These are phyloP conservation scores for Alternaria sp. DNA, from an alignment of 2,329 filamentous ascomycete genomes.

Conservation along the genomic window DNA sequence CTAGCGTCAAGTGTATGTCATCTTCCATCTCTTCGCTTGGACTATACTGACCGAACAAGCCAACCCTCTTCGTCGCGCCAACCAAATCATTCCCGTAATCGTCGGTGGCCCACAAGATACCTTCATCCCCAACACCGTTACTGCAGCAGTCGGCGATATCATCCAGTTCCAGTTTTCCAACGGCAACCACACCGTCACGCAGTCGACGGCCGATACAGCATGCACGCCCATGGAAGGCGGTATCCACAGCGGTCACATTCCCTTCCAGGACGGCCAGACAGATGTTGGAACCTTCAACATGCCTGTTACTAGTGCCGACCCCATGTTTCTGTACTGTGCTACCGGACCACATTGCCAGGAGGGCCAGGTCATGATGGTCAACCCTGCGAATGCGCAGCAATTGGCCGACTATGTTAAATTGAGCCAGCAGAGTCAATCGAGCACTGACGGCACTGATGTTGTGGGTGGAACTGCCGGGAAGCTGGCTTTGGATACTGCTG, in stretches of 20 bases:
- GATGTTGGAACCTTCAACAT: conserved; percentile 45
- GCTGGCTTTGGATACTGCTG: conserved; percentile 34
- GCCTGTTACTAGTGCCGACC: conserved; percentile 37
- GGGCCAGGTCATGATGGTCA: conserved; percentile 42
- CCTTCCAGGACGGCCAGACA: conserved; percentile 38
- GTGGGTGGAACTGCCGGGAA: conserved; percentile 33
- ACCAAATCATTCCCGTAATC: conserved; percentile 39
- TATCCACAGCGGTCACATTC: conserved; percentile 42
- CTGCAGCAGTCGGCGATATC: conserved; percentile 40
- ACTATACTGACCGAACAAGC: conserved; percentile 13
- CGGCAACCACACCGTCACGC: conserved; percentile 45
- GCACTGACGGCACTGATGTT: conserved; percentile 31
- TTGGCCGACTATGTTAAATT: conserved; percentile 39
- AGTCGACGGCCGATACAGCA: conserved; percentile 33
- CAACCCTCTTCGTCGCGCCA: conserved; percentile 32
- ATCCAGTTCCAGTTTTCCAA: conserved; percentile 45
- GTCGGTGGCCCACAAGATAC: conserved; percentile 43
- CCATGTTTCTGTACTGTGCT: conserved; percentile 44
- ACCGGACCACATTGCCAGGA: conserved; percentile 43
- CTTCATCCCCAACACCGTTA: conserved; percentile 39
- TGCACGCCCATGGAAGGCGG: conserved; percentile 40
- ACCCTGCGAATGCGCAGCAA: conserved; percentile 33
- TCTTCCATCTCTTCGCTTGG: neutral
- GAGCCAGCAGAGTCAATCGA: conserved; percentile 32
- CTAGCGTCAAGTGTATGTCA: conserved; percentile 9